Conservation (phyloP, 768 basidiomycete species). For the Zangia roseola region DNA sequence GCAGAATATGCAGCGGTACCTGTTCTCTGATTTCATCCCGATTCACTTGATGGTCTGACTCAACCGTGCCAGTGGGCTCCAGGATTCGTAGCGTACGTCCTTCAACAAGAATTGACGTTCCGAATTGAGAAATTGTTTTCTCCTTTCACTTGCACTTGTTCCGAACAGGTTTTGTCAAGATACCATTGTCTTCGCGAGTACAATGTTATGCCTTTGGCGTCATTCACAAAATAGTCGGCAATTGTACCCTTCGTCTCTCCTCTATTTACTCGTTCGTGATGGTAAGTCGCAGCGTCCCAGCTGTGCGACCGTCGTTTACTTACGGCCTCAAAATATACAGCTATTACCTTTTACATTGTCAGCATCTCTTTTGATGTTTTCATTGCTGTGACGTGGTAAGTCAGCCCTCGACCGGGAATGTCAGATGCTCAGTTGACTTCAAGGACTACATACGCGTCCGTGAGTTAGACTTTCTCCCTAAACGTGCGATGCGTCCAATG, state of each 20-base stretch:
- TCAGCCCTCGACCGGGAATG: neutral
- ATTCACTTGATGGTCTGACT: neutral
- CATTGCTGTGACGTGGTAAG: slow-evolving; percentile 4
- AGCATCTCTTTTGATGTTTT: neutral
- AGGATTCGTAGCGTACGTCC: slow-evolving; percentile 2
- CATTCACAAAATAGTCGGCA: neutral
- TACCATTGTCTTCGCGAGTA: neutral
- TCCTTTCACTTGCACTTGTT: neutral
- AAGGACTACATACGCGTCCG: neutral
- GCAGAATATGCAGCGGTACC: neutral
- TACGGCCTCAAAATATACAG: neutral
- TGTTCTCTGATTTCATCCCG: neutral
- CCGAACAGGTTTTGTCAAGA: slow-evolving; percentile 9
- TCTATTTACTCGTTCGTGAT: slow-evolving; percentile 11
- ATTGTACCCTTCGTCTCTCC: slow-evolving; percentile 9
- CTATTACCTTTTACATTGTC: slow-evolving; percentile 2
- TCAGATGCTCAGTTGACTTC: neutral
- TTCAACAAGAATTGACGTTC: neutral
- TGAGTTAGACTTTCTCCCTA: neutral
- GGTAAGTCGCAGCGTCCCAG: neutral
- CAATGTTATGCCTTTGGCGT: slow-evolving; percentile 3
- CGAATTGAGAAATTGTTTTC: no score
- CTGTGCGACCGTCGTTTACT: neutral
- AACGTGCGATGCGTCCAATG: neutral
- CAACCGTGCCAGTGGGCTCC: slow-evolving; percentile 3